Evolutionary conservation across 1,284 basidiomycete species (phyloP).

Genomic region (Volvariella surrecta): DNA sequence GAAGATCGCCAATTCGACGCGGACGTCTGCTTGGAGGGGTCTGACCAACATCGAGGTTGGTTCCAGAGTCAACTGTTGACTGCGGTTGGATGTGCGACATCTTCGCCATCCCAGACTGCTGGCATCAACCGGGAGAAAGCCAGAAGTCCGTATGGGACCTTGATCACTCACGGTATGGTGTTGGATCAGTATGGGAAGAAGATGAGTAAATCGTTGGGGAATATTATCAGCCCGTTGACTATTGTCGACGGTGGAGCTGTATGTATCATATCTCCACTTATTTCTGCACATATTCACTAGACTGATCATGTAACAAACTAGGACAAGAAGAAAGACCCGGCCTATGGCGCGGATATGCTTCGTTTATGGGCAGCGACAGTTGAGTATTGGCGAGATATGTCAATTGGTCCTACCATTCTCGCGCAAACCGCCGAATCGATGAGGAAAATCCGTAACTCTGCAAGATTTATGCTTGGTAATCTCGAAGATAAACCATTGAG

Average conservation of each 20-base stretch:
- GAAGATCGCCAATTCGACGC: slow-evolving; percentile 40
- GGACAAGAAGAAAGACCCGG: slow-evolving; percentile 64
- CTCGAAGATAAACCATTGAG: slow-evolving; percentile 35
- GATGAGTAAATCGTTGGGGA: slow-evolving; percentile 98
- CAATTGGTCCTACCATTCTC: slow-evolving; percentile 77
- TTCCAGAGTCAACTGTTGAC: slow-evolving; percentile 96
- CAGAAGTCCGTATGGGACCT: slow-evolving; percentile 66
- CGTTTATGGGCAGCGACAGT: slow-evolving; percentile 90
- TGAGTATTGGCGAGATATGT: slow-evolving; percentile 86
- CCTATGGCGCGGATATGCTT: slow-evolving; percentile 83
- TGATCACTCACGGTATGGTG: slow-evolving; percentile 97
- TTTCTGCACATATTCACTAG: neutral
- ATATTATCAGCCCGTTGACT: slow-evolving; percentile 81
- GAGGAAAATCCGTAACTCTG: slow-evolving; percentile 84
- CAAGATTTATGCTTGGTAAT: slow-evolving; percentile 88
- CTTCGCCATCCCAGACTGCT: slow-evolving; percentile 6
- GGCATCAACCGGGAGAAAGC: slow-evolving; percentile 14
- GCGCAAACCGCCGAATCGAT: slow-evolving; percentile 72
- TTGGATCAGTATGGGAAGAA: slow-evolving; percentile 89
- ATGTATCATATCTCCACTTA: slow-evolving; percentile 17
- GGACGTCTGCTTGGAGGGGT: slow-evolving; percentile 92
- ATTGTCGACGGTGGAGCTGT: slow-evolving; percentile 79
- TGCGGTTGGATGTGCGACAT: slow-evolving; percentile 47
- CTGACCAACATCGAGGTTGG: slow-evolving; percentile 98
- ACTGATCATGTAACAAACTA: slow-evolving; percentile 19